Evolutionary conservation across 768 basidiomycete species (phyloP).

Genomic region (Trametes sanguinea): DNA sequence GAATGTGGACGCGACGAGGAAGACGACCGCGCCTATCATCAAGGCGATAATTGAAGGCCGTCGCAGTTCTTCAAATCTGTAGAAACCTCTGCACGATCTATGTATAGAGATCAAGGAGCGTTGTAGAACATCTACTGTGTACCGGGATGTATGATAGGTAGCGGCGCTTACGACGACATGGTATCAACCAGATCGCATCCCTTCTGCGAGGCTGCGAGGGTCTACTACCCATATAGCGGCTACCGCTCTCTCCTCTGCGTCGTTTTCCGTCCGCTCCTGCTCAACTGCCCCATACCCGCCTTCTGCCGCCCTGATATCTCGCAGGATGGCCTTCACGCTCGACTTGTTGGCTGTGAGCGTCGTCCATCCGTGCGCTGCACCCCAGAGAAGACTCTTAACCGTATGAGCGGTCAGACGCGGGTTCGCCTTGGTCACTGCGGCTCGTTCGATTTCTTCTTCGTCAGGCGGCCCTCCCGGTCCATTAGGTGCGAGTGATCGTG

Average conservation of each 20-base stretch:
- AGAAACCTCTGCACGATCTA: too few relatives aligned
- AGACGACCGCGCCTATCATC: conserved; percentile 66
- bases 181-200: conserved; percentile 40
- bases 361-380: conserved; percentile 72
- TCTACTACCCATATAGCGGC: conserved; percentile 75
- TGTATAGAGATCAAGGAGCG: too few relatives aligned
- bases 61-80: background rate
- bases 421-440: conserved; percentile 54
- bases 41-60: conserved; percentile 56
- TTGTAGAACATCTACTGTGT: too few relatives aligned
- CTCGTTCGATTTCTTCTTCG: conserved; percentile 49
- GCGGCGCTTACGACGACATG: background rate
- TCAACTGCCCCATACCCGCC: conserved; percentile 32
- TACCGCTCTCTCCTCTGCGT: conserved; percentile 6
- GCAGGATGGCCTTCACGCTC: conserved; percentile 73
- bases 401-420: conserved; percentile 76
- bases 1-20: conserved; percentile 63
- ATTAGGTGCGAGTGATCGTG: background rate
- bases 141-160: too few relatives aligned
- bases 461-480: background rate
- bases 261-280: background rate
- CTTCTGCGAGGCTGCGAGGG: conserved; percentile 78
- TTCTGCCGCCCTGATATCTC: conserved; percentile 55
- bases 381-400: conserved; percentile 68
- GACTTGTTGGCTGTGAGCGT: conserved; percentile 85